phyloP scores from a whole-genome alignment of 805 yeast species.

The Wickerhamomyces hampshirensis region DNA sequence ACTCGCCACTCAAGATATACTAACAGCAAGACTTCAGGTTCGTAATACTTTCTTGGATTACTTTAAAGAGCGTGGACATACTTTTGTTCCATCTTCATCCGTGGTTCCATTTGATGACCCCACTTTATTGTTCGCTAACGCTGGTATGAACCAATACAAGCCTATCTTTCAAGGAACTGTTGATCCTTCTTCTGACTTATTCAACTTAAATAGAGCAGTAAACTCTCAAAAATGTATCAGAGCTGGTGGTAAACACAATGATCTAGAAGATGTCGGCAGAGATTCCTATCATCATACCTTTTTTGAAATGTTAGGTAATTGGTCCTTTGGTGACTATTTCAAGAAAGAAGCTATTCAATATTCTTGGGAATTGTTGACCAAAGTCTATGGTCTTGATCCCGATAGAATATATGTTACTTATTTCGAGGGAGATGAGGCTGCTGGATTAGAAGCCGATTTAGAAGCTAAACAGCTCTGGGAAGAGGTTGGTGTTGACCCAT shows the following conservation, averaged over 20 bases:
- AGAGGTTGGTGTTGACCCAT: slow-evolving; percentile 82
- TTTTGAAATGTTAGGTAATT: slow-evolving; percentile 98
- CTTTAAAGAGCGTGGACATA: slow-evolving; percentile 67
- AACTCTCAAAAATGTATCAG: slow-evolving; percentile 98
- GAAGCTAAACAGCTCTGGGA: slow-evolving; percentile 90
- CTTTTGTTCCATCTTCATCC: slow-evolving; percentile 85
- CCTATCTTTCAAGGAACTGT: slow-evolving; percentile 97
- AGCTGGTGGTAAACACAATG: slow-evolving; percentile 99
- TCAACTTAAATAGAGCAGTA: slow-evolving; percentile 78
- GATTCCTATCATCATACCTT: slow-evolving; percentile 98
- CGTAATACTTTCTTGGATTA: slow-evolving; percentile 83
- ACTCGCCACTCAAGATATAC: background rate
- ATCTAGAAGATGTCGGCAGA: slow-evolving; percentile 96
- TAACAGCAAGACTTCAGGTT: slow-evolving; percentile 33
- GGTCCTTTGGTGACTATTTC: slow-evolving; percentile 99
- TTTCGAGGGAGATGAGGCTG: slow-evolving; percentile 85
- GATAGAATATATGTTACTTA: slow-evolving; percentile 91
- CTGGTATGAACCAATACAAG: slow-evolving; percentile 99
- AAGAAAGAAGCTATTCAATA: slow-evolving; percentile 85
- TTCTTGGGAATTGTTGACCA: slow-evolving; percentile 89
- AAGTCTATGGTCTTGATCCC: slow-evolving; percentile 72
- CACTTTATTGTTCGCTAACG: slow-evolving; percentile 92
- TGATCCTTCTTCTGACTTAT: slow-evolving; percentile 88
- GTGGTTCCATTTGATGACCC: slow-evolving; percentile 99
- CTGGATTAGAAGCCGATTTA: slow-evolving; percentile 85